Conservation (phyloP, 2,329 filamentous ascomycete species). For the Colletotrichum agaves region DNA sequence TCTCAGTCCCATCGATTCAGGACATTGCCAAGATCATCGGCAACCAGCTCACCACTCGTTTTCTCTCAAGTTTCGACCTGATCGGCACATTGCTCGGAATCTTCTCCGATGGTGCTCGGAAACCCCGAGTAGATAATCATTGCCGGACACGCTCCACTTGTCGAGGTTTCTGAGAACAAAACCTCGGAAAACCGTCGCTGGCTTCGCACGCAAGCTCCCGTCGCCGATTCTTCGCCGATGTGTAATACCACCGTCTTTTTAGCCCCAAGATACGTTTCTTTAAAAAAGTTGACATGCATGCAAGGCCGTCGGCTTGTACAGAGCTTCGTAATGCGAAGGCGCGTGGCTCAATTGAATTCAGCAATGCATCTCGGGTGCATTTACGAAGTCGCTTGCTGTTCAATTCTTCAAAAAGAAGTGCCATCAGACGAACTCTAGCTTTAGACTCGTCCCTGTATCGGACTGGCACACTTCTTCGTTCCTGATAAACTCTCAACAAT, state of each 20-base stretch:
- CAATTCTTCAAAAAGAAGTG: background rate
- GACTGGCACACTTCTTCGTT: background rate
- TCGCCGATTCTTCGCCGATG: too few species aligned
- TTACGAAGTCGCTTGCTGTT: background rate
- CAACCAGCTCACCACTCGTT: constrained; percentile 12
- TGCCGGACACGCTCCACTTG: background rate
- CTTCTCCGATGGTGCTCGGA: background rate
- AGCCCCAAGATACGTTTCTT: too few species aligned
- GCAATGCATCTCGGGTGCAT: background rate
- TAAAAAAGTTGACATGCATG: too few species aligned
- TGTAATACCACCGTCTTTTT: too few species aligned
- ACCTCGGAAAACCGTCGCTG: too few species aligned
- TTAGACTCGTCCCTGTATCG: background rate
- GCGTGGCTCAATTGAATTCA: background rate
- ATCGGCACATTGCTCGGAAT: constrained; percentile 1
- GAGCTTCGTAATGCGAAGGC: background rate
- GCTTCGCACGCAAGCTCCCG: too few species aligned
- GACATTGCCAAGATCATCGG: constrained; percentile 2
- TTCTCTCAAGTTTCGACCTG: constrained; percentile 8
- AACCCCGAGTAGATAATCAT: background rate
- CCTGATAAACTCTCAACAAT: background rate
- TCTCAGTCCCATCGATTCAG: constrained; percentile 1
- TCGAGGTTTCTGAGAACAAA: background rate
- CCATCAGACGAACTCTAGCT: background rate
- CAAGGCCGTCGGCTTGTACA: too few species aligned